Evolutionary conservation across 495 filamentous ascomycete genomes (phyloP), one percentile per base, ranked within the genome.

Genomic region (Sphaerosporella brunnea): DNA sequence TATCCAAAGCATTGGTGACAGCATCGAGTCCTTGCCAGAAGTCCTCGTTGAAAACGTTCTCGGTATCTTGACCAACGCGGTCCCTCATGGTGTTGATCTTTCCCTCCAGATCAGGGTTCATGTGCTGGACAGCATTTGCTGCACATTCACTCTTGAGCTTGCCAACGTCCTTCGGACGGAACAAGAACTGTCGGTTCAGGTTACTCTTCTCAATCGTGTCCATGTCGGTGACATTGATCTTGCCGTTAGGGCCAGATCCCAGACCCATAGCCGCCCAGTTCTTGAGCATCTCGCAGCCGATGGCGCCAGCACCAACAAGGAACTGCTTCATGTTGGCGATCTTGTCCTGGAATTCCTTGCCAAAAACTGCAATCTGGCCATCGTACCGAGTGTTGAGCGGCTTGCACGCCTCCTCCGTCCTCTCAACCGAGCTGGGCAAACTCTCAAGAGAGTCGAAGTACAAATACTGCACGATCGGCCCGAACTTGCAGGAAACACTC

Each of bases 201-300:
- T 99, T 99, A 69, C 88, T 95, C 73, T 87, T 93, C 69, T 99
- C 92, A 52, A 99, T 99, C 50, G 82, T 81, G 54, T 99, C 92
- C 80, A 93, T 96, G 60, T 99, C 92, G 11, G 92, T 94, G 20
- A 96, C 82, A 19, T 62, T 82, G 59, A 99, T 87, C 58, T 79
- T 79, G 52, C 92, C 92, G 25, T 86, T 73, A 19, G 81, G 81
- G 26, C 92, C 92, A 34, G 82, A 82, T 34, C 79, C 88, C 41
- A 99, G 69, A 50, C 92, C 92, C 56, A 96, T 92, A 86, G 96
- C 88, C 21, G 92, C 90, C 90, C 92, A 99, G 63, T 95, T 96
- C 73, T 99, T 99, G 47, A 99, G 69, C 74, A 95, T 99, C 61
- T 99, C 92, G 60, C 92, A 99, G 25, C 92, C 92, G 62, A 99